Evolutionary conservation across 2,329 filamentous ascomycete species (phyloP), one percentile per base, ranked within the genome.

Genomic region (Cadophora sp.): DNA sequence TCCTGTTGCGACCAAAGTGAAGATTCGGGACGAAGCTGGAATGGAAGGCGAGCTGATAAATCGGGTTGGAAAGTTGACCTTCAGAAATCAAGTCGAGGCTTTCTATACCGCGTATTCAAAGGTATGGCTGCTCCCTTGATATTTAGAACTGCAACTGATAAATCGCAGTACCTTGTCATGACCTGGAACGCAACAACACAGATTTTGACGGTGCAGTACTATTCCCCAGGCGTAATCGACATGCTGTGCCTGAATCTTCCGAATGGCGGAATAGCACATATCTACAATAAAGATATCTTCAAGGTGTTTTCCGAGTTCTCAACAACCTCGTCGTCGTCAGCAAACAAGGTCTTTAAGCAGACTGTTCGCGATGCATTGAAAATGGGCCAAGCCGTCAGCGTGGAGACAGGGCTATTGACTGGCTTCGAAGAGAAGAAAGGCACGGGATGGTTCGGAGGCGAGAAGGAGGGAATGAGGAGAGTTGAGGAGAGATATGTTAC

Each of bases 201-300:
- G 55, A 53, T 64, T 19, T 76, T 85, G n/a, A 77, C 77, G 64
- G 80, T 87, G 37, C 76, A 80, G 8, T 85, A 81, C 74, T 83
- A 81, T 72, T 86, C 84, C 0, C 78, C 79, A 7, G 80, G 81
- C 12, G 81, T 85, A 59, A 78, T 84, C 0, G 81, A 84, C 12
- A 77, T 85, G 12, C 79, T 88, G 1, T 81, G 82, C 14, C 77
- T 85, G 2, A 77, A 77, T 19, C 74, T 78, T 16, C 73, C 74
- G 9, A 74, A 75, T 40, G 75, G 78, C 14, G 75, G 76, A 2
- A 72, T 75, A 3, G 77, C 79, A 1, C 76, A 79, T 1, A 78
- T 84, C 19, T 74, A 81, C 59, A 81, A 83, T 58, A 81, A 80
- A 69, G 85, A 89, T 68, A 80, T 88, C 14, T 89, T 89, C 74